Evolutionary conservation across 192 early-diverging fungal species (phyloP).

Genomic region (Dissophora globulifera): DNA sequence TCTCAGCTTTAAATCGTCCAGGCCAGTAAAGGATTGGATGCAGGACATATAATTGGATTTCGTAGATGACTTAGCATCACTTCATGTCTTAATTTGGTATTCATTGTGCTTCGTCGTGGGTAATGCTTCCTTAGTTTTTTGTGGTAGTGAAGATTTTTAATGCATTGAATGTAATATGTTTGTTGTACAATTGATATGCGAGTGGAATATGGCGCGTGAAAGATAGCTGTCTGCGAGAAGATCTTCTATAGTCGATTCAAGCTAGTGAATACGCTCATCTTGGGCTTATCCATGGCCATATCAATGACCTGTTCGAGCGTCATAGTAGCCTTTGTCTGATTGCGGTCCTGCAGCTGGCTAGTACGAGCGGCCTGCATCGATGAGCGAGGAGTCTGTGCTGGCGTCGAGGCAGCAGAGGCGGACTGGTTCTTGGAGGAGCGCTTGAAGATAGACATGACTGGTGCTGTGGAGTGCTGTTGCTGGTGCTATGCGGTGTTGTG

Average conservation of each 20-base stretch:
- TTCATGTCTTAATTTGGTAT: no score
- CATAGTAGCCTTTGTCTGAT: constrained; percentile 1
- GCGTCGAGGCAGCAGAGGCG: constrained; percentile 11
- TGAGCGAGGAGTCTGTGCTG: constrained; percentile 18
- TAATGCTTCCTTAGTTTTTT: background rate
- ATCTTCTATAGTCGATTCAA: background rate
- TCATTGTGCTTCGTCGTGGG: background rate
- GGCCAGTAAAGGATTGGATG: no score
- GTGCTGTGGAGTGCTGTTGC: background rate
- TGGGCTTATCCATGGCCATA: background rate
- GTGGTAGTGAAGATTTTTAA: no score
- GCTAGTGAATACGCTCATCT: background rate
- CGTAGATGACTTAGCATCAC: no score
- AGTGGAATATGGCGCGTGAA: background rate
- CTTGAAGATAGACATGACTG: constrained; percentile 26
- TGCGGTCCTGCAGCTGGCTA: no score
- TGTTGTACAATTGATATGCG: background rate
- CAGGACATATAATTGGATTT: no score
- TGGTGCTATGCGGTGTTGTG: background rate
- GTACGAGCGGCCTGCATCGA: constrained; percentile 10
- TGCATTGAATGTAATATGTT: no score
- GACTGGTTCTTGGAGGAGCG: constrained; percentile 34
- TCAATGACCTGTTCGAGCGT: constrained; percentile 15
- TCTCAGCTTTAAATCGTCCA: no score
- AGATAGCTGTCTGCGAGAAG: background rate